Percentiles rank a stretch among this genome's conserved stretches.
phyloP scores from a whole-genome alignment of 2,329 filamentous ascomycete species.

The Thelonectria discophora region DNA sequence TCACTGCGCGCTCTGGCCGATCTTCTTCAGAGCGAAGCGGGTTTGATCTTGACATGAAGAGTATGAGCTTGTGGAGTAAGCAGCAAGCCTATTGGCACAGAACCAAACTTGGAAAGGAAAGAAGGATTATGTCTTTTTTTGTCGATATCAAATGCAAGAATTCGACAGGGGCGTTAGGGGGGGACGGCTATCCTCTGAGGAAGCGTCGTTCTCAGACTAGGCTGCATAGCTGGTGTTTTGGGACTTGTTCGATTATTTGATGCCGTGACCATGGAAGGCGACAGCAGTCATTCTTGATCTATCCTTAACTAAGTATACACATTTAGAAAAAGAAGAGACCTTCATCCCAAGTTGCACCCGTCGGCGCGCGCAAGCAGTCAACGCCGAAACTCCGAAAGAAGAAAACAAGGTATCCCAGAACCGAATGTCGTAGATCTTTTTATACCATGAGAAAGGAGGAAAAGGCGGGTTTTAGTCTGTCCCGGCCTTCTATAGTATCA shows the following conservation, averaged over 20 bases:
- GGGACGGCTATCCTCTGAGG: constrained; percentile 16
- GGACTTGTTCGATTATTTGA: constrained; percentile 38
- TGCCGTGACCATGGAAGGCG: constrained; percentile 20
- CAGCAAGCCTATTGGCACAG: background rate
- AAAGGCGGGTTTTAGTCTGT: background rate
- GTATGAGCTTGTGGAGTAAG: background rate
- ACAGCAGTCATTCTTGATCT: constrained; percentile 33
- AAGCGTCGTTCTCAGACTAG: constrained; percentile 17
- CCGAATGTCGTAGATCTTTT: constrained; percentile 18
- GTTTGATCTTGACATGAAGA: constrained; percentile 54
- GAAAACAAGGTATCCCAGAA: constrained; percentile 16
- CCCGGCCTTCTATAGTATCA: constrained; percentile 60
- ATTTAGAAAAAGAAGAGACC: constrained; percentile 26
- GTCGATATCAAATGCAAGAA: constrained; percentile 12
- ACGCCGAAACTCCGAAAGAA: constrained; percentile 33
- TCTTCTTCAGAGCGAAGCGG: constrained; percentile 60
- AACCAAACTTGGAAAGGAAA: constrained; percentile 2
- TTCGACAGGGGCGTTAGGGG: constrained; percentile 30
- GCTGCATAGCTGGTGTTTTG: constrained; percentile 32
- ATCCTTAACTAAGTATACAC: constrained; percentile 39
- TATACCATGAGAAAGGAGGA: background rate
- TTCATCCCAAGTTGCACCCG: constrained; percentile 20
- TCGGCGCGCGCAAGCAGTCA: constrained; percentile 22
- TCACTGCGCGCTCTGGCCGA: constrained; percentile 64
- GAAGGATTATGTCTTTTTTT: constrained; percentile 5